Conservation (phyloP, 23 red algal genomes). For the Gracilaria domingensis region DNA sequence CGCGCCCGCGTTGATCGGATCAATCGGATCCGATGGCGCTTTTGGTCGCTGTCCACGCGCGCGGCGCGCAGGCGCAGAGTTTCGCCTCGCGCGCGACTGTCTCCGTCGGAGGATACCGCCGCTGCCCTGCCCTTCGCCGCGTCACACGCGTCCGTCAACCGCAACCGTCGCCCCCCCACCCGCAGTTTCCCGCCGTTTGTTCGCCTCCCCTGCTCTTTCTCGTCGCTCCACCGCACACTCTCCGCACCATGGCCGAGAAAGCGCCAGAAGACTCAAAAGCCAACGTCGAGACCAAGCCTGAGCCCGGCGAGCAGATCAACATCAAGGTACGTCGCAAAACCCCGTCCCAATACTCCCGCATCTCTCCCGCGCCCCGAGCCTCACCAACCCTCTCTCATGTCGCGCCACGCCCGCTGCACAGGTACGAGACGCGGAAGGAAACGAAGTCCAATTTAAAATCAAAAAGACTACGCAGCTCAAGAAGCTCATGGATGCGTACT, state of each 20-base stretch:
- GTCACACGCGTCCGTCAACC: not conserved
- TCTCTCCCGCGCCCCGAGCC: too few relatives aligned
- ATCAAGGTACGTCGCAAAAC: constrained; percentile 55
- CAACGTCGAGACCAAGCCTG: constrained; percentile 60
- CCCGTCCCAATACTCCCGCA: too few relatives aligned
- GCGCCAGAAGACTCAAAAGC: constrained; percentile 59
- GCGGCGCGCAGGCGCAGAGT: too few relatives aligned
- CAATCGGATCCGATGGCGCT: not conserved
- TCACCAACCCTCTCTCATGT: too few relatives aligned
- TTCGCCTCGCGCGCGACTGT: too few relatives aligned
- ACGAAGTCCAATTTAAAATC: constrained; percentile 93
- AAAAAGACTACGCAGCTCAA: constrained; percentile 87
- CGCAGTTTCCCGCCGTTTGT: too few relatives aligned
- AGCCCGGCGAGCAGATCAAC: constrained; percentile 66
- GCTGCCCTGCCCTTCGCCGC: too few relatives aligned
- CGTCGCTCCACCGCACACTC: too few relatives aligned
- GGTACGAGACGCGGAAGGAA: constrained; percentile 88
- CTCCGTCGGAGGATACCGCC: too few relatives aligned
- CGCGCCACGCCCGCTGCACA: not conserved
- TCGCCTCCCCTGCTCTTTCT: too few relatives aligned
- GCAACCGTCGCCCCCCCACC: too few relatives aligned
- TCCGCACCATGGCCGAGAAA: constrained; percentile 53
- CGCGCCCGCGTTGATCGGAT: not conserved
- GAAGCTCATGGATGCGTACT: constrained; percentile 98
- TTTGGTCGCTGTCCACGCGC: not conserved